Base-by-base conservation (phyloP, 805 yeast genomes). In the Cyberlindnera bimundalis region DNA sequence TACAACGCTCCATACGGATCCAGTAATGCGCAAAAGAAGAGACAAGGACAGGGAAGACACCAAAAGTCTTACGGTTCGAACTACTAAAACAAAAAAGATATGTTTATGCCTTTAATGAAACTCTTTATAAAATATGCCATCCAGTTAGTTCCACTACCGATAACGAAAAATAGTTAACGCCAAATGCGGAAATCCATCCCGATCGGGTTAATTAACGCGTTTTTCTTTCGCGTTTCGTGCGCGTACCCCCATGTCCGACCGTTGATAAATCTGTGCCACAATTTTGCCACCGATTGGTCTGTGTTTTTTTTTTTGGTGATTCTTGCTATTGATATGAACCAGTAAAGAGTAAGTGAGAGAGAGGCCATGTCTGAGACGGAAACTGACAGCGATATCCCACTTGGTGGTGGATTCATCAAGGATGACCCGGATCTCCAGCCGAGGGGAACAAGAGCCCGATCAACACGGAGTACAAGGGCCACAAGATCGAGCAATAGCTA, bases 341-440 rank as follows among this genome's bases (percentile, higher is more conserved):
- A n/a, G n/a, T n/a, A n/a, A n/a, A n/a, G n/a, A n/a, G n/a, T n/a
- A n/a, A n/a, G n/a, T n/a, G 29, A 26, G n/a, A 26, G 15, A 6
- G 7, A 8, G 11, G 15, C 7, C 27, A 37, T 33, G 37, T 41
- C 53, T 1, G 49, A 34, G 15, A 35, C 52, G 1, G 51, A 48
- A 6, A 42, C 52, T 3, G 58, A 51, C n/a, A 53, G 55, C 30
- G 58, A 53, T 32, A 20, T 40, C 13, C 53, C 58, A 18, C 48
- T 48, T 2, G 45, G 45, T 15, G 60, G 61, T 14, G 61, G 61
- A 1, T 57, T 57, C 33, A 51, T 57, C 30, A 40, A 37, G 35
- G 55, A 55, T 33, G 60, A 56, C 37, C 57, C 58, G 2, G 59
- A 50, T 20, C 42, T 52, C 13, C 50, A 52, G 40, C 35, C 33